phyloP scores from a whole-genome alignment of 2,329 filamentous ascomycete species.

The Aspergillus sp. region DNA sequence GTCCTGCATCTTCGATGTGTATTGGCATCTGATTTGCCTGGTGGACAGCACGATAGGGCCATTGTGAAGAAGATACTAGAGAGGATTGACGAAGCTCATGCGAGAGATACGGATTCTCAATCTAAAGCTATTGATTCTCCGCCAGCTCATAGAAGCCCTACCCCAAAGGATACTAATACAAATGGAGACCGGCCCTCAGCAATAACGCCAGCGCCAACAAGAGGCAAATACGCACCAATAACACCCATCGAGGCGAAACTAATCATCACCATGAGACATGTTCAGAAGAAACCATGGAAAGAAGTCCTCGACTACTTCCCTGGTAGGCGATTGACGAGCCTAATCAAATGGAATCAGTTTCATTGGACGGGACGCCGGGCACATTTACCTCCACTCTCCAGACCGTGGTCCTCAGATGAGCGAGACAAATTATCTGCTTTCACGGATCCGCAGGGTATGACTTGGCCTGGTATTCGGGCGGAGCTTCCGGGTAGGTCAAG shows the following conservation, averaged over 20 bases:
- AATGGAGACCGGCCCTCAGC: not conserved
- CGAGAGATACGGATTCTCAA: not conserved
- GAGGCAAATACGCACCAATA: constrained; percentile 12
- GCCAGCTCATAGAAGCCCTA: not conserved
- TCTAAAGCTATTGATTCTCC: constrained; percentile 2
- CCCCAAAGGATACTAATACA: not conserved
- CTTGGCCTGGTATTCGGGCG: constrained; percentile 22
- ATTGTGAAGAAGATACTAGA: constrained; percentile 4
- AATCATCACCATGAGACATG: constrained; percentile 23
- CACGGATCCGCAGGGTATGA: constrained; percentile 19
- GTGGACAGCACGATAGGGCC: constrained; percentile 8
- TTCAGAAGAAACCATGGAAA: constrained; percentile 20
- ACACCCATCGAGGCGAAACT: constrained; percentile 26
- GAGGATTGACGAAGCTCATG: not conserved
- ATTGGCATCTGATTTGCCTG: constrained; percentile 2
- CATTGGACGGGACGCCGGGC: constrained; percentile 23
- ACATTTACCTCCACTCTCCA: constrained; percentile 19
- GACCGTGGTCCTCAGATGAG: constrained; percentile 24
- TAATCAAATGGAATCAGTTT: constrained; percentile 19
- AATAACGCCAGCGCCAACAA: constrained; percentile 11
- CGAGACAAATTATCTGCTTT: constrained; percentile 17
- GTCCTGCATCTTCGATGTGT: constrained; percentile 6
- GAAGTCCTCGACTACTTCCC: constrained; percentile 24
- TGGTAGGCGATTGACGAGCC: constrained; percentile 11
- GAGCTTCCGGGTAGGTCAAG: constrained; percentile 22